These are phyloP conservation scores for Phtheirospermum japonicum DNA, from an alignment of 257 asterid genomes.

Conservation along the genomic window DNA sequence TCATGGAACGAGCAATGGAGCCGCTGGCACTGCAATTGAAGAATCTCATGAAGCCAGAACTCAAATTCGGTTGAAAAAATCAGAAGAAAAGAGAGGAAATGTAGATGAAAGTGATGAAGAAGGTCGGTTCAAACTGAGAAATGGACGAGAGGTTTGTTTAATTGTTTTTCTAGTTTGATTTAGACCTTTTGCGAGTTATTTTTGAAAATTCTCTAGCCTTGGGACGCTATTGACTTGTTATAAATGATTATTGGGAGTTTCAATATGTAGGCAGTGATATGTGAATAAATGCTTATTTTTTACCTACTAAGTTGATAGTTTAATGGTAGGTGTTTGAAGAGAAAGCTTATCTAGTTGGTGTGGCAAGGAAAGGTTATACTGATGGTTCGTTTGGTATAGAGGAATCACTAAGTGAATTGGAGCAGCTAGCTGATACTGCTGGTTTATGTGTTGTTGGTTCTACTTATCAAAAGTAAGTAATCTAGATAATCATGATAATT, in stretches of 20 bases:
- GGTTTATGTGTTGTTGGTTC: constrained; percentile 89
- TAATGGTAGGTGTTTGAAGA: constrained; percentile 74
- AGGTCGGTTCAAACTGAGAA: constrained; percentile 58
- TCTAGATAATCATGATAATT: constrained; percentile 16
- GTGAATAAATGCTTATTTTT: constrained; percentile 1
- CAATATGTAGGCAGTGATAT: not conserved
- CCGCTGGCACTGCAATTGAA: constrained; percentile 32
- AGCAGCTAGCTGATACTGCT: constrained; percentile 97
- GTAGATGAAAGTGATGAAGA: constrained; percentile 35
- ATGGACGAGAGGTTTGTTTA: constrained; percentile 72
- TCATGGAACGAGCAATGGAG: constrained; percentile 30
- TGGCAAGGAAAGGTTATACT: constrained; percentile 65
- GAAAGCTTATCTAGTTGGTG: constrained; percentile 86
- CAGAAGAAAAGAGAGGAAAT: constrained; percentile 28
- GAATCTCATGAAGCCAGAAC: constrained; percentile 29
- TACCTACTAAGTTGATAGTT: constrained; percentile 18
- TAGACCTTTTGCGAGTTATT: not conserved
- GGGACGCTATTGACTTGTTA: not conserved
- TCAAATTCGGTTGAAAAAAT: constrained; percentile 28
- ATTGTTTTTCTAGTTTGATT: constrained; percentile 23
- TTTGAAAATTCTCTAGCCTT: not conserved
- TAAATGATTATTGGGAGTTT: constrained; percentile 7
- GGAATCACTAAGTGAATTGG: constrained; percentile 85
- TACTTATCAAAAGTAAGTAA: constrained; percentile 76
- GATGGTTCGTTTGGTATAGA: constrained; percentile 65